phyloP scores from a whole-genome alignment of 2,329 filamentous ascomycete genomes.

The Cladosporium sp. region DNA sequence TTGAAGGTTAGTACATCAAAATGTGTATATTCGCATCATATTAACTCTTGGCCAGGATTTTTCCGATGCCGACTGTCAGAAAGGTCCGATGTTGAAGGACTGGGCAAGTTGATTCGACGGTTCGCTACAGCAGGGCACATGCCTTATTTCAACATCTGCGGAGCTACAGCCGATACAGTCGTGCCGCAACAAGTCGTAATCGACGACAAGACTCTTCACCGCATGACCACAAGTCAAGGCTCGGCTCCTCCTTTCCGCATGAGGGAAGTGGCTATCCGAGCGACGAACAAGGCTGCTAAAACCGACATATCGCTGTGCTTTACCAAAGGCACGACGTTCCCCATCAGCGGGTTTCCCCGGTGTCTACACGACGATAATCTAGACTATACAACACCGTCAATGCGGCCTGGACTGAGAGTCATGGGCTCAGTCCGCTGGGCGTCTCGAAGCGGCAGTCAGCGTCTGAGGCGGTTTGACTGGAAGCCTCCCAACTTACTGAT shows the following conservation, averaged over 20 bases:
- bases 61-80: conserved; percentile 7
- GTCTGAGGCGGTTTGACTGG: conserved; percentile 12
- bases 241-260: background rate
- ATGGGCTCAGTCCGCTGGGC: conserved; percentile 9
- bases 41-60: conserved; percentile 3
- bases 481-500: background rate
- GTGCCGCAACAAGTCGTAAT: background rate
- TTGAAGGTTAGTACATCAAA: background rate
- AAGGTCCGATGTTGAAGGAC: background rate
- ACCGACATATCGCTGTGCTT: conserved; percentile 13
- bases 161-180: background rate
- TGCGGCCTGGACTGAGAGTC: background rate
- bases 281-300: background rate
- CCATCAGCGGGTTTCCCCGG: conserved; percentile 13
- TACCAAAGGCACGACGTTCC: background rate
- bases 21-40: background rate
- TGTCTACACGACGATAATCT: background rate
- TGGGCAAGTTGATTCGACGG: conserved; percentile 1
- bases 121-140: conserved; percentile 8
- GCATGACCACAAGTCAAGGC: conserved; percentile 4
- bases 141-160: background rate
- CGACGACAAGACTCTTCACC: background rate
- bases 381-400: background rate
- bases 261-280: conserved; percentile 4
- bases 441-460: conserved; percentile 4